Conservation (phyloP, 805 yeast genomes). For the Teunomyces funiuensis region DNA sequence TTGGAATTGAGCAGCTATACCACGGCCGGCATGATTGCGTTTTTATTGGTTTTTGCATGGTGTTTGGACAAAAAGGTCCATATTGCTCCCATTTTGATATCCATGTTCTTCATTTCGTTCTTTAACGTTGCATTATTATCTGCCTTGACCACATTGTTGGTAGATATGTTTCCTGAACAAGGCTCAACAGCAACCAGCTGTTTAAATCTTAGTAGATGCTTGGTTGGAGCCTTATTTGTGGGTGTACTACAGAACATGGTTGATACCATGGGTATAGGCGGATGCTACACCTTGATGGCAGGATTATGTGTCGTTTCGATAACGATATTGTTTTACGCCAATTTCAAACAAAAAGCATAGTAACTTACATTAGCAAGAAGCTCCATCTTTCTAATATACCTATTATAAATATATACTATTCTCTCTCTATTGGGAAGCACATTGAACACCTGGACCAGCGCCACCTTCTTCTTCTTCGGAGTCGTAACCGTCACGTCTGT, state of each 20-base stretch:
- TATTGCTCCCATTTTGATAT: slow-evolving; percentile 56
- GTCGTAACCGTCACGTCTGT: slow-evolving; percentile 44
- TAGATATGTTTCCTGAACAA: slow-evolving; percentile 71
- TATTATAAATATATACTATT: background rate
- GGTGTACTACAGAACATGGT: slow-evolving; percentile 68
- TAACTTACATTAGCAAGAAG: background rate
- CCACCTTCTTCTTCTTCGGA: slow-evolving; percentile 49
- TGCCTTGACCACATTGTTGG: slow-evolving; percentile 61
- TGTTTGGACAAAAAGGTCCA: slow-evolving; percentile 50
- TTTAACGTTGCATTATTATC: slow-evolving; percentile 60
- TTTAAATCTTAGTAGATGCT: slow-evolving; percentile 70
- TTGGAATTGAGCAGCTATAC: slow-evolving; percentile 23
- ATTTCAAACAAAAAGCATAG: background rate
- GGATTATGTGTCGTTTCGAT: slow-evolving; percentile 33
- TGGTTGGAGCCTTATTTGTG: slow-evolving; percentile 66
- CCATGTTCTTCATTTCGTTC: slow-evolving; percentile 56
- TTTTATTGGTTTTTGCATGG: slow-evolving; percentile 70
- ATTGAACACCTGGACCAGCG: slow-evolving; percentile 76
- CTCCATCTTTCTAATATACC: slow-evolving; percentile 1
- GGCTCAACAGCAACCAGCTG: slow-evolving; percentile 76
- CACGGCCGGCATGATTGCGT: slow-evolving; percentile 20
- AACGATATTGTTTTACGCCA: background rate
- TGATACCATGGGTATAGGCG: slow-evolving; percentile 60
- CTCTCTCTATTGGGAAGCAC: slow-evolving; percentile 78
- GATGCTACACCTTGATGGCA: slow-evolving; percentile 73